Evolutionary conservation across 768 basidiomycete genomes (phyloP), one percentile per base, ranked within the genome.

Genomic region (Agaricus bisporus): DNA sequence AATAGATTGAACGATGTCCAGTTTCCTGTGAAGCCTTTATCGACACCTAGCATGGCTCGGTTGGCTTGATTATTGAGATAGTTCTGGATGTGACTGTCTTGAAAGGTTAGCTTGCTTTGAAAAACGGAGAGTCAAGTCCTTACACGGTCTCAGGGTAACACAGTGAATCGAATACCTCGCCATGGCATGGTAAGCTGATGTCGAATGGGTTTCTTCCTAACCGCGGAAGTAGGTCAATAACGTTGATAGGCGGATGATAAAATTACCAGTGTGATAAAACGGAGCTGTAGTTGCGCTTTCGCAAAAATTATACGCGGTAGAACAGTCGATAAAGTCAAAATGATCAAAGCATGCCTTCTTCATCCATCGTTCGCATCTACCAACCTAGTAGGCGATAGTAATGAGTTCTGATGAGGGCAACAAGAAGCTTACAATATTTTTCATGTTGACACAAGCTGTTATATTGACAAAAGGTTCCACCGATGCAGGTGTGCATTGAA

Each of bases 171-270:
- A 42, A 55, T 9, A 77, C 63, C 29, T 65, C 61, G 54, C 82
- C 76, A 58, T 77, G 74, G 52, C 85, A 88, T 26, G 69, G 66
- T 62, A 78, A 76, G 60, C 77, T 83, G 49, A 91, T 77, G 60
- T 91, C 86, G 60, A 90, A 89, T 3, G 78, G 79, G 61, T 83
- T 82, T 64, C 70, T 68, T n/a, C 70, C 73, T 73, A 48, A n/a
- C n/a, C n/a, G n/a, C n/a, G n/a, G n/a, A n/a, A n/a, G n/a, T n/a
- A n/a, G n/a, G n/a, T n/a, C n/a, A n/a, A n/a, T n/a, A n/a, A n/a
- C n/a, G n/a, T n/a, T n/a, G n/a, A n/a, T n/a, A n/a, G n/a, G n/a
- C n/a, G n/a, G n/a, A n/a, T n/a, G n/a, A n/a, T n/a, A n/a, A n/a
- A 59, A 76, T 64, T 38, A 77, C 75, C 67, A 56, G 73, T 71